Base-by-base conservation (phyloP, 78 protist genomes). In the Dictyostelium citrinum region DNA sequence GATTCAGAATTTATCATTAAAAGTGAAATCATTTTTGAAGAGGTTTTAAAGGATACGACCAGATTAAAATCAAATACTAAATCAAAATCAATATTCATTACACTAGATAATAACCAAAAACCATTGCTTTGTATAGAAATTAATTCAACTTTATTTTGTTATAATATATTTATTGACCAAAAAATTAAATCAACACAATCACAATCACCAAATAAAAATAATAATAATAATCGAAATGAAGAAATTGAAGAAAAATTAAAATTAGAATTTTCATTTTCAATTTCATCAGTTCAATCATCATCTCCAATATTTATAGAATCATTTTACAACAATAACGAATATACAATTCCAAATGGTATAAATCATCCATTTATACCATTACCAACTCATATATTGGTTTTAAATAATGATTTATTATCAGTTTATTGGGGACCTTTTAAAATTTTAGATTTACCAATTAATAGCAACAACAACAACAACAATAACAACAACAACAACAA, bases 301-400 rank as follows among this genome's bases (percentile, higher is more conserved):
- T 27, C 68, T 24, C 60, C 88, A 37, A 82, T 64, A 41, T 64
- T 64, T 41, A 64, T 82, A 58, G 77, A 82, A 17, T 64, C 75
- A 58, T 82, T 82, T 64, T 82, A 64, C 16, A 35, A 82, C 43
- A 82, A 82, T 64, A 80, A 80, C 58, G 49, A 41, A 78, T 78
- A 78, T 17, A 35, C 68, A 24, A 49, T 31, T 22, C 68, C 83
- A 78, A 70, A 70, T 6, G 77, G 77, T 31, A 78, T 49, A 20
- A 75, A 75, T 41, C 49, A 75, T 3, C 49, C 61, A 41, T 75
- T 41, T 41, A 24, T n/a, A 75, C 58, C 81, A 16, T 27, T 29
- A 22, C 46, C 27, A 14, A 80, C 51, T 58, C 74, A 80, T 33
- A 80, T 55, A 46, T 29, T 39, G 22, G 39, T 55, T 39, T 75